Percentiles rank a stretch among this genome's conserved stretches.
Conservation (phyloP, 2,329 filamentous ascomycete genomes). For the Aspergillus puulaauensis region DNA sequence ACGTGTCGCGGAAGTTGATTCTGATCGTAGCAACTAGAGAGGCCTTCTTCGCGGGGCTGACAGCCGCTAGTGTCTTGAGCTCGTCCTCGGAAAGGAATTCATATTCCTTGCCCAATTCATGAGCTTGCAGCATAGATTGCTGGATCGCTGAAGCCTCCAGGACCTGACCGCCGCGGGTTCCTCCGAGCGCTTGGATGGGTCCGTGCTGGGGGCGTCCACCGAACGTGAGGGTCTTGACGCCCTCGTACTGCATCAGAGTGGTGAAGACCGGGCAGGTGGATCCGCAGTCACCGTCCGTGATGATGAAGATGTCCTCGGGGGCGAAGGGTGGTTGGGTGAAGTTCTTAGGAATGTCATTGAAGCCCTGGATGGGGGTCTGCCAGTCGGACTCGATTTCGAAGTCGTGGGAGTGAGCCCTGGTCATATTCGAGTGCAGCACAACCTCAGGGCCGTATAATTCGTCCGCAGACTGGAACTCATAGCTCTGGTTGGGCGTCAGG, state of each 20-base stretch:
- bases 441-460: background rate
- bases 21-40: background rate
- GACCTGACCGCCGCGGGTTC: conserved; percentile 56
- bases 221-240: conserved; percentile 57
- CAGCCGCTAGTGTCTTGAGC: background rate
- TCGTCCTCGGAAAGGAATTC: background rate
- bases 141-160: background rate
- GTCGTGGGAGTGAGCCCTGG: background rate
- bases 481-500: background rate
- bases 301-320: conserved; percentile 35
- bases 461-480: background rate
- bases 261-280: conserved; percentile 62
- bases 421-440: background rate
- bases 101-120: background rate
- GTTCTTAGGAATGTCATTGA: conserved; percentile 21
- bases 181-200: conserved; percentile 64
- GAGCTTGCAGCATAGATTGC: background rate
- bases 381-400: background rate
- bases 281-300: conserved; percentile 58
- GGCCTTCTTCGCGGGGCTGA: background rate
- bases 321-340: conserved; percentile 25
- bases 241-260: conserved; percentile 54
- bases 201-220: conserved; percentile 58
- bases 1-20: conserved; percentile 48
- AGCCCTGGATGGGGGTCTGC: conserved; percentile 1